Conservation (phyloP, 768 basidiomycete genomes). For the Boletus sp. region DNA sequence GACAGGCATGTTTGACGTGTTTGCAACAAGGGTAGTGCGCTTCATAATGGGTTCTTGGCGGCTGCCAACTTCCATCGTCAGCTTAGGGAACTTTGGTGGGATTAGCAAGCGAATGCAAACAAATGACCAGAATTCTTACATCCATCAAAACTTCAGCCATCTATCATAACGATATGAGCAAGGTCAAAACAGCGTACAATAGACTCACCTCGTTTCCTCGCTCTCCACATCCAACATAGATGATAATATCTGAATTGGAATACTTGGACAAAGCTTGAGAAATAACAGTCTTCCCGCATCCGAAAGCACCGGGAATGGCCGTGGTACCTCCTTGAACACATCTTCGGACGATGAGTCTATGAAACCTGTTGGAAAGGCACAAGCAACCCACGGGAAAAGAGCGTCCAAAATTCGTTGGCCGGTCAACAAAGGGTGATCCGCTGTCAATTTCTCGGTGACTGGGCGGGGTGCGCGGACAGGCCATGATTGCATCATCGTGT, state of each 20-base stretch:
- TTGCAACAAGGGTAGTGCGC: conserved; percentile 96
- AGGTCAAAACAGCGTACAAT: conserved; percentile 36
- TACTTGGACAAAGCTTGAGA: conserved; percentile 97
- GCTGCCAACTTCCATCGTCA: conserved; percentile 88
- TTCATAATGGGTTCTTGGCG: conserved; percentile 99
- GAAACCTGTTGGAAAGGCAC: background rate
- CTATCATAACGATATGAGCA: conserved; percentile 36
- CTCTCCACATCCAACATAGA: conserved; percentile 99
- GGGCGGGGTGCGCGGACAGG: conserved; percentile 98
- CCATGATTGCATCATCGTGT: conserved; percentile 98
- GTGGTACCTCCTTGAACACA: conserved; percentile 97
- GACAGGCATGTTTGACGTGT: conserved; percentile 99
- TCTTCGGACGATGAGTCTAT: conserved; percentile 35
- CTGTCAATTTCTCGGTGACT: conserved; percentile 92
- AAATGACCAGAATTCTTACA: conserved; percentile 38
- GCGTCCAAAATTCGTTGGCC: conserved; percentile 97
- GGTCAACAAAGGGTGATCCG: conserved; percentile 87
- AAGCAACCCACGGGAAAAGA: conserved; percentile 78
- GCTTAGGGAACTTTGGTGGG: conserved; percentile 67
- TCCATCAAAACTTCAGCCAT: conserved; percentile 99
- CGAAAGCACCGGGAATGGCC: conserved; percentile 98
- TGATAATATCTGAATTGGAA: conserved; percentile 98
- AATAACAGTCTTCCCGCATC: conserved; percentile 98
- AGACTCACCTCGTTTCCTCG: conserved; percentile 86
- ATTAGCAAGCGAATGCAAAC: conserved; percentile 13